Evolutionary conservation across 768 basidiomycete genomes (phyloP), one percentile per base, ranked within the genome.

Genomic region (Porphyrellus cyaneotinctus): DNA sequence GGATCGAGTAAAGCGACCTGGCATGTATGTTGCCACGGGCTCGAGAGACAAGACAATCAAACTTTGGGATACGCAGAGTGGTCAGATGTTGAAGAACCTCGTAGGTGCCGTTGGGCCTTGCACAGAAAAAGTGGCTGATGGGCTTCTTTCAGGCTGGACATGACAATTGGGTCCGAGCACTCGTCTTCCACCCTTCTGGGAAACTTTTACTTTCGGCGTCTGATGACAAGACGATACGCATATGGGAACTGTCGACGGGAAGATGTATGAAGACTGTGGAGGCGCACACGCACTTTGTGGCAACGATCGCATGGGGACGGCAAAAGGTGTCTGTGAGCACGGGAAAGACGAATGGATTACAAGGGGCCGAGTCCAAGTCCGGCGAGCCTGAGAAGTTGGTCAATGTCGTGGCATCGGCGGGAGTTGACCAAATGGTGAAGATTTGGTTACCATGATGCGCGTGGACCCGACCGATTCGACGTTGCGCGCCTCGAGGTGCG

Each of bases 31-130:
- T 9, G 84, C 84, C 11, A 93, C 91, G 14, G 92, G 91, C 13
- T 86, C 89, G 30, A 79, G 94, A 69, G 94, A 97, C 73, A 95
- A 92, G 76, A 84, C 83, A 6, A 90, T 97, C 73, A 90, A 87
- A 63, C 69, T 97, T 17, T 97, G 94, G 94, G 94, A 97, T 63
- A 78, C 83, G 0, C 78, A 84, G 54, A 84, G 82, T 41, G 93
- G 95, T 6, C 91, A 91, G 67, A 78, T 89, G 68, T 68, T 94
- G 39, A 79, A 84, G 67, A 88, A 81, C 55, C 78, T 95, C 51
- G 88, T 88, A 58, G 52, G 68, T 43, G 23, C 51, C 32, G 17
- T 47, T 5, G 18, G 43, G 39, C 49, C 12, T 56, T 33, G 45
- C 26, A 30, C n/a, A 4, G 31, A 37, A 23, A 28, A n/a, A 23